Conservation (phyloP, 2,329 filamentous ascomycete genomes). For the Sclerotinia nivalis region DNA sequence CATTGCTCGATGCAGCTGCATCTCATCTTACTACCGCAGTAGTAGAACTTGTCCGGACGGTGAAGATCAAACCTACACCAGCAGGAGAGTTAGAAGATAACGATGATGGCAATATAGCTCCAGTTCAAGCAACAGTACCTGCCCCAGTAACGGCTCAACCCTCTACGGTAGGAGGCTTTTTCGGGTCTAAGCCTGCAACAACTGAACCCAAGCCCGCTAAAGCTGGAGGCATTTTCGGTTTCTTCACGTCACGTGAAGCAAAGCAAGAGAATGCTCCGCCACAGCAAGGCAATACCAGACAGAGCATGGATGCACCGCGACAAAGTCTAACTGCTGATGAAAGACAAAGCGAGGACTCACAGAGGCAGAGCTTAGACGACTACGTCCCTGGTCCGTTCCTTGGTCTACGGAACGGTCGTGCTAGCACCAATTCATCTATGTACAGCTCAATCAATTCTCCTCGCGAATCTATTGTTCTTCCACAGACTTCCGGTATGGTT, state of each 20-base stretch:
- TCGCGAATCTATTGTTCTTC: constrained; percentile 50
- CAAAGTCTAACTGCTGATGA: constrained; percentile 2
- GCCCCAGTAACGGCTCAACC: neutral
- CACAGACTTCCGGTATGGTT: neutral
- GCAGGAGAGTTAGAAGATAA: constrained; percentile 75
- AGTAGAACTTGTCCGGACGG: constrained; percentile 78
- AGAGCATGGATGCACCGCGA: neutral
- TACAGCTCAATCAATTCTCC: constrained; percentile 75
- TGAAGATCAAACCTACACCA: constrained; percentile 79
- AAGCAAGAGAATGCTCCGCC: constrained; percentile 36
- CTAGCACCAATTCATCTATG: constrained; percentile 69
- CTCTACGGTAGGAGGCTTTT: neutral
- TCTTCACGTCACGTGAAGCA: constrained; percentile 58
- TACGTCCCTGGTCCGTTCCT: constrained; percentile 53
- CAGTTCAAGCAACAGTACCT: constrained; percentile 58
- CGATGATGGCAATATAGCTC: constrained; percentile 67
- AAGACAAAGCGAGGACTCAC: constrained; percentile 2
- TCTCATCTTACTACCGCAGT: constrained; percentile 85
- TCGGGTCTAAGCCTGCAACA: constrained; percentile 2
- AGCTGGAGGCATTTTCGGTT: constrained; percentile 46
- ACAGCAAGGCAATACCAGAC: neutral
- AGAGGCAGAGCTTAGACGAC: constrained; percentile 10
- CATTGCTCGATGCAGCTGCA: constrained; percentile 86
- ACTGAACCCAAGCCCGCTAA: constrained; percentile 2
- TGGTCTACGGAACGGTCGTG: constrained; percentile 55